These are phyloP conservation scores for Phytophthora cajani DNA, from an alignment of 352 stramenopile species.

Conservation along the genomic window DNA sequence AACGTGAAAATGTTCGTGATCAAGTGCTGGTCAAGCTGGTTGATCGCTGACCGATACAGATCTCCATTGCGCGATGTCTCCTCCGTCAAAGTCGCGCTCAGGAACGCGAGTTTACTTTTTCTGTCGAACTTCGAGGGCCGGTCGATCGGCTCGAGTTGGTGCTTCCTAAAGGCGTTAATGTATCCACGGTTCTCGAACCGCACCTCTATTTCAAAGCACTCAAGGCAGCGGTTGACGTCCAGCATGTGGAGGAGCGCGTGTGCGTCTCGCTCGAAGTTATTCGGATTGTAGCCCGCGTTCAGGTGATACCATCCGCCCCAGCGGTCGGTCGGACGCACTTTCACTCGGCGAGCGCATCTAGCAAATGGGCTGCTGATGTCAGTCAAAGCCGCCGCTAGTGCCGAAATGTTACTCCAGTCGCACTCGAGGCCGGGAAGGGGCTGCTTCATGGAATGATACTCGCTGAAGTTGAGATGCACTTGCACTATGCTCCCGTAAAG, in stretches of 20 bases:
- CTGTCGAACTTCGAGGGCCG: neutral
- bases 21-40: neutral
- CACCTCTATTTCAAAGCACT: neutral
- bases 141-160: neutral
- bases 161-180: neutral
- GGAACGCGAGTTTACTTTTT: neutral
- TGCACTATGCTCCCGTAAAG: neutral
- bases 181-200: neutral
- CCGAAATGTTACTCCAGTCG: neutral
- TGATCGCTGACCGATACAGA: neutral
- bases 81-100: neutral
- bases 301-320: neutral
- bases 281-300: neutral
- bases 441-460: neutral
- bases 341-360: neutral
- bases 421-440: neutral
- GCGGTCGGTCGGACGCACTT: neutral
- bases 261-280: neutral
- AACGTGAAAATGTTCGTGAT: neutral
- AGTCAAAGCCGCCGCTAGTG: neutral
- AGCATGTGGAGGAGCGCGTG: neutral
- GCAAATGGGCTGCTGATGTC: neutral
- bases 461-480: slow-evolving; percentile 2
- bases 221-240: neutral
- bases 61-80: neutral